Conservation (phyloP, 306 rosid genomes). For the Parietaria judaica region DNA sequence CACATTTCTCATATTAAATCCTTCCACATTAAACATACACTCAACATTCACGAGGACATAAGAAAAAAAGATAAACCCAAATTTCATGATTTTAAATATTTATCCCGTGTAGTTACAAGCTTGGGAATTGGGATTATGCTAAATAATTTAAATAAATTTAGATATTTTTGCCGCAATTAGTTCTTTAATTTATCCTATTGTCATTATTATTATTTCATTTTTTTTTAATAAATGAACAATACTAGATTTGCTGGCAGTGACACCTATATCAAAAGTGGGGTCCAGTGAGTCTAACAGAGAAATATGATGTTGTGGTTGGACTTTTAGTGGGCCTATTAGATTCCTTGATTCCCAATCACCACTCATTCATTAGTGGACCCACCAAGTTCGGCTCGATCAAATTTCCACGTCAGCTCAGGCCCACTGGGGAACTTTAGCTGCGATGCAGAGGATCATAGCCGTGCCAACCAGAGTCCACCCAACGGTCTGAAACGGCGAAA, state of each 20-base stretch:
- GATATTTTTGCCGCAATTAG: background rate
- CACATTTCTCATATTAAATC: no score
- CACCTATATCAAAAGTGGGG: background rate
- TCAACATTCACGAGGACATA: no score
- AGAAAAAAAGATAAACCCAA: no score
- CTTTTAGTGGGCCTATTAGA: background rate
- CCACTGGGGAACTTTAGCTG: background rate
- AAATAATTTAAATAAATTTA: no score
- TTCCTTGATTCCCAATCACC: slow-evolving; percentile 12
- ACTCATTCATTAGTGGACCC: background rate
- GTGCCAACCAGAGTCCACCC: background rate
- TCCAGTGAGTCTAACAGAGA: background rate
- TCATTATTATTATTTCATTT: background rate
- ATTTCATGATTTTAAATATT: no score
- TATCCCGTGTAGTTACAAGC: no score
- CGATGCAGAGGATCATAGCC: slow-evolving; percentile 1
- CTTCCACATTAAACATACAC: no score
- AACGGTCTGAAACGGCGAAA: no score
- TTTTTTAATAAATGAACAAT: no score
- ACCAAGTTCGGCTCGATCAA: background rate
- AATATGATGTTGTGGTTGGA: background rate
- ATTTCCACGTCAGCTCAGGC: slow-evolving; percentile 10
- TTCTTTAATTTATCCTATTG: no score
- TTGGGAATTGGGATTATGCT: no score
- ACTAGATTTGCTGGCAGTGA: background rate